These are phyloP conservation scores for Puccinia novopanici DNA, from an alignment of 1,284 basidiomycete genomes.

Conservation along the genomic window DNA sequence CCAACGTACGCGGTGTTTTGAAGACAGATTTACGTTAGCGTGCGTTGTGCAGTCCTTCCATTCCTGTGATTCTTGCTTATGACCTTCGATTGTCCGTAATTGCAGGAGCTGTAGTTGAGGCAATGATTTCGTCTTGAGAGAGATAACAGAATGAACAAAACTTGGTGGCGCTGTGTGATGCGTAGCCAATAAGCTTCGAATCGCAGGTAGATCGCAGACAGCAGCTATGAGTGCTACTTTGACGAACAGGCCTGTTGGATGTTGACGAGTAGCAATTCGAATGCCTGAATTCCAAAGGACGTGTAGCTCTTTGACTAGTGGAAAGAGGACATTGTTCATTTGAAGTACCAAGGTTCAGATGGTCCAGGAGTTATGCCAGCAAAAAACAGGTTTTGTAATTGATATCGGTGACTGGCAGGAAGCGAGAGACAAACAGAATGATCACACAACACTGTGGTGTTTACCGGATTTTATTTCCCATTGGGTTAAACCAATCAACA, in stretches of 20 bases:
- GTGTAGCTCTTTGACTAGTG: conserved; percentile 20
- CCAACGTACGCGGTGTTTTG: too few species aligned
- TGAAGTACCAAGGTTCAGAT: conserved; percentile 32
- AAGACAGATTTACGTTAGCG: too few species aligned
- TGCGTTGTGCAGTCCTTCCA: too few species aligned
- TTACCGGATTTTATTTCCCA: conserved; percentile 34
- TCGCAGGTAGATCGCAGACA: conserved; percentile 36
- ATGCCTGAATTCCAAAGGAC: conserved; percentile 12
- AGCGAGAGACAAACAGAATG: conserved; percentile 39
- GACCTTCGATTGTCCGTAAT: too few species aligned
- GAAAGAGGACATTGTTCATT: conserved; percentile 31
- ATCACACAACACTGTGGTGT: conserved; percentile 37
- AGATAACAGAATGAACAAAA: conserved; percentile 48
- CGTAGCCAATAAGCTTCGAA: conserved; percentile 41
- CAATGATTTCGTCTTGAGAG: too few species aligned
- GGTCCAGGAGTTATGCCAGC: conserved; percentile 44
- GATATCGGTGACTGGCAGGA: conserved; percentile 36
- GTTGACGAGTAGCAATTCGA: background rate
- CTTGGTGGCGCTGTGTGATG: conserved; percentile 35
- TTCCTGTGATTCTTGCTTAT: too few species aligned
- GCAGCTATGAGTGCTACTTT: conserved; percentile 23
- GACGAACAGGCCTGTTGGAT: conserved; percentile 8
- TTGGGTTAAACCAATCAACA: conserved; percentile 43
- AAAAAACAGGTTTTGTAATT: conserved; percentile 43
- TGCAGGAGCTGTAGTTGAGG: too few species aligned